Percentiles rank a stretch among this genome's conserved stretches.
Conservation (phyloP, 2,329 filamentous ascomycete genomes). For the Verruconis gallopava region DNA sequence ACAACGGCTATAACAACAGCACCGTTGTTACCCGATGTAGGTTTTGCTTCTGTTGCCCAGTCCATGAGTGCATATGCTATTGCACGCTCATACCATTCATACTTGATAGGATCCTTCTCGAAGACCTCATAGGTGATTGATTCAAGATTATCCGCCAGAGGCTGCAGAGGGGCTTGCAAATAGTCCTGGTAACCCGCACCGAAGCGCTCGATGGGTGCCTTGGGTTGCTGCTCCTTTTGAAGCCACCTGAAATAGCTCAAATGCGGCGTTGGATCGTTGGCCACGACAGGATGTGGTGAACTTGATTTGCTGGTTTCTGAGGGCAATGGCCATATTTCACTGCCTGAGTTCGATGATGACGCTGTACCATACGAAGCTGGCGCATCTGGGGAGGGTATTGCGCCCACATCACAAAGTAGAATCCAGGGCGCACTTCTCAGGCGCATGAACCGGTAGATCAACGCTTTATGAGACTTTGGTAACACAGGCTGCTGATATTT, state of each 20-base stretch:
- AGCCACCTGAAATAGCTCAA: slow-evolving; percentile 74
- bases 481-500: slow-evolving; percentile 47
- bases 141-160: slow-evolving; percentile 89
- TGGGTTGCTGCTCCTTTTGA: slow-evolving; percentile 64
- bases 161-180: slow-evolving; percentile 87
- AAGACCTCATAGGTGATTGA: slow-evolving; percentile 98
- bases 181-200: slow-evolving; percentile 78
- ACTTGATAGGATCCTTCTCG: slow-evolving; percentile 96
- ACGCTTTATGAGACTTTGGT: slow-evolving; percentile 43
- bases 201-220: slow-evolving; percentile 50
- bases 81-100: slow-evolving; percentile 85
- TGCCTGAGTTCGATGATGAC: slow-evolving; percentile 49
- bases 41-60: slow-evolving; percentile 59
- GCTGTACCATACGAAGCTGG: slow-evolving; percentile 38
- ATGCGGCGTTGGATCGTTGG: slow-evolving; percentile 46
- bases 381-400: slow-evolving; percentile 30
- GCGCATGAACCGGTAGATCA: slow-evolving; percentile 45
- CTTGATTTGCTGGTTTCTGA: slow-evolving; percentile 14
- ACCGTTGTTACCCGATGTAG: slow-evolving; percentile 55
- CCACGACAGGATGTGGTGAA: slow-evolving; percentile 35
- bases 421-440: slow-evolving; percentile 47
- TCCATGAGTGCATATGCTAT: slow-evolving; percentile 69
- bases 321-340: slow-evolving; percentile 7
- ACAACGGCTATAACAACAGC: slow-evolving; percentile 80
- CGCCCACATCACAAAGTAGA: slow-evolving; percentile 43